Base-by-base conservation (phyloP, 2,329 filamentous ascomycete genomes). In the Pseudocercospora cruenta region DNA sequence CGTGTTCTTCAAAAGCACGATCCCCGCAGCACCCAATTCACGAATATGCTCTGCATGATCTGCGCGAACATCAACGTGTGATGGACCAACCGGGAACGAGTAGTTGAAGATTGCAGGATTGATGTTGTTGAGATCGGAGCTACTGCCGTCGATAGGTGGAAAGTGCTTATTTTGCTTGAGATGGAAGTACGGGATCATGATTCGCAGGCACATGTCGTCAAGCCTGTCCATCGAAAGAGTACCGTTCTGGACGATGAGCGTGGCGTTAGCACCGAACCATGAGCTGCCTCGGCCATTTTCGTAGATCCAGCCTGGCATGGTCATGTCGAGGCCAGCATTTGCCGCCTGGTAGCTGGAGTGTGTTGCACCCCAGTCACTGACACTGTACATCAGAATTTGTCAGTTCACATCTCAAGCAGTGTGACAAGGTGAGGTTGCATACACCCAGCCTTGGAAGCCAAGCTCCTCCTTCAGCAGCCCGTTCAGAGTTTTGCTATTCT, bases 391-490 rank as follows among this genome's bases (percentile, higher is more conserved):
- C 22, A 43, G 26, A 47, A 2, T 43, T 2, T 5, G 24, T 58
- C 21, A 47, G 58, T 49, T 19, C 14, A 12, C 12, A 2, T 26
- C 51, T 33, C 47, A 14, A 60, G 28, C 31, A 21, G 3, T 19
- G 16, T 2, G 2, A 3, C 21, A 5, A 47, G n/a, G n/a, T 10
- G 43, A 47, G 10, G 2, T 1, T 47, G n/a, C 16, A 8, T 47
- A 47, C 43, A 33, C 67, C 31, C 78, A 88, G 73, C 90, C 90
- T 71, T 91, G 89, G 69, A 92, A 92, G 0, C 88, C 89, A 49
- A 92, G 82, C 77, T 93, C 90, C 47, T 90, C 87, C 71, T 92
- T 93, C 8, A 92, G 79, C 3, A 92, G 81, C 0, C 86, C 87
- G 67, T 91, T 92, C 55, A 90, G 81, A 6, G 89, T 78, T 75